phyloP scores from a whole-genome alignment of 306 rosid genomes.

The Vachellia pachyceras region DNA sequence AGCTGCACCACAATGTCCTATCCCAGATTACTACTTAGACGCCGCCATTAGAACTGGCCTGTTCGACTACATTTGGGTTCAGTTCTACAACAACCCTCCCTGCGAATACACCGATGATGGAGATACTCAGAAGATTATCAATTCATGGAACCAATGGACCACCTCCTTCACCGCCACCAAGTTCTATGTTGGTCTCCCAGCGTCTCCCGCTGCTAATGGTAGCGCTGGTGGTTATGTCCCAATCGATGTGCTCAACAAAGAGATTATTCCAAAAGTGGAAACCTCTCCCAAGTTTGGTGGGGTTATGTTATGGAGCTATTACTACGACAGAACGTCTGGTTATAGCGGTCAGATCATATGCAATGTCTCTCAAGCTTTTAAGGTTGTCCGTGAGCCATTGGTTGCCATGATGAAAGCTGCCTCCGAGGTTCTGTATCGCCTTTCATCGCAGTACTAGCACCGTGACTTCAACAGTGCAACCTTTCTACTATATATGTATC shows the following conservation, averaged over 20 bases:
- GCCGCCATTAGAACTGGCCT: background rate
- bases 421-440: too few relatives aligned
- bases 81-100: too few relatives aligned
- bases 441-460: too few relatives aligned
- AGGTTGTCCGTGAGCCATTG: background rate
- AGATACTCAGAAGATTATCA: constrained; percentile 24
- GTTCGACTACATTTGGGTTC: too few relatives aligned
- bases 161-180: too few relatives aligned
- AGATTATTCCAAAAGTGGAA: constrained; percentile 49
- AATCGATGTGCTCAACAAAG: constrained; percentile 39
- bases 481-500: too few relatives aligned
- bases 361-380: background rate
- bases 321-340: too few relatives aligned
- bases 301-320: too few relatives aligned
- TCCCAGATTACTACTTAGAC: background rate
- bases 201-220: constrained; percentile 33
- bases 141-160: constrained; percentile 55
- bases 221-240: constrained; percentile 47
- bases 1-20: background rate
- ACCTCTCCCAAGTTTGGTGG: constrained; percentile 40
- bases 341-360: background rate
- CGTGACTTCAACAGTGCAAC: too few relatives aligned
- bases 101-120: too few relatives aligned
- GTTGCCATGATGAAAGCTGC: too few relatives aligned
- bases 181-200: constrained; percentile 55